Evolutionary conservation across 371 early-diverging fungal species (phyloP).

Genomic region (Chytridium lagenaria): DNA sequence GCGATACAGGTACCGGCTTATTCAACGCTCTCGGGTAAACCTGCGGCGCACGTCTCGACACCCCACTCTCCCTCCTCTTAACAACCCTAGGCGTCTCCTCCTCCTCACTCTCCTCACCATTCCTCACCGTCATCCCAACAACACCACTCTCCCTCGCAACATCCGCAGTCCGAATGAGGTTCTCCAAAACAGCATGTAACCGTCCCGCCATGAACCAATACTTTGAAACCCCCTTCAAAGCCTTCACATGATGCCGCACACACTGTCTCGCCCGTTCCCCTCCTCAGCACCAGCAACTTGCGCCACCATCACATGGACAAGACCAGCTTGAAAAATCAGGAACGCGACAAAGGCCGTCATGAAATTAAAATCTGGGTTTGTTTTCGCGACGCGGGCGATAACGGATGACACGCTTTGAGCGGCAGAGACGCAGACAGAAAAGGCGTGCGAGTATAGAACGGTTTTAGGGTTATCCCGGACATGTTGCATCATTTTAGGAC

Average conservation of each 20-base stretch:
- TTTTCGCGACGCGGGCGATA: constrained; percentile 5
- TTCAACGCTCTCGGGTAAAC: no score
- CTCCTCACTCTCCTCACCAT: not conserved
- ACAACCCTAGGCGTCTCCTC: no score
- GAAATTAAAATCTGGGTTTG: constrained; percentile 34
- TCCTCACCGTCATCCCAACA: not conserved
- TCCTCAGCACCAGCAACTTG: constrained; percentile 23
- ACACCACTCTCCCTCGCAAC: not conserved
- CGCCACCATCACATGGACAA: constrained; percentile 42
- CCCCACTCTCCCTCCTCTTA: no score
- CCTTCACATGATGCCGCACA: constrained; percentile 35
- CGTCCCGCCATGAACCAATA: constrained; percentile 49
- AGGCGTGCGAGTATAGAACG: constrained; percentile 18
- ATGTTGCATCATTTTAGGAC: constrained; percentile 53
- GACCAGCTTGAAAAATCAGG: constrained; percentile 44
- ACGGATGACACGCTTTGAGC: constrained; percentile 25
- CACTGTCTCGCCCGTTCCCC: constrained; percentile 15
- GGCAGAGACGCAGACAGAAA: constrained; percentile 27
- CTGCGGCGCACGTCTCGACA: no score
- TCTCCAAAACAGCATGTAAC: constrained; percentile 37
- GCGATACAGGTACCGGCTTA: no score
- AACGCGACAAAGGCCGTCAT: constrained; percentile 40
- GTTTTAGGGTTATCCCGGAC: not conserved
- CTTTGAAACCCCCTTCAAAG: constrained; percentile 32
- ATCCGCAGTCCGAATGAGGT: constrained; percentile 12